A percentile compares a stretch with the other conserved stretches of the same genome.
These are phyloP conservation scores for Trypanosoma platydactyli DNA, from an alignment of 208 protist genomes.

Conservation along the genomic window DNA sequence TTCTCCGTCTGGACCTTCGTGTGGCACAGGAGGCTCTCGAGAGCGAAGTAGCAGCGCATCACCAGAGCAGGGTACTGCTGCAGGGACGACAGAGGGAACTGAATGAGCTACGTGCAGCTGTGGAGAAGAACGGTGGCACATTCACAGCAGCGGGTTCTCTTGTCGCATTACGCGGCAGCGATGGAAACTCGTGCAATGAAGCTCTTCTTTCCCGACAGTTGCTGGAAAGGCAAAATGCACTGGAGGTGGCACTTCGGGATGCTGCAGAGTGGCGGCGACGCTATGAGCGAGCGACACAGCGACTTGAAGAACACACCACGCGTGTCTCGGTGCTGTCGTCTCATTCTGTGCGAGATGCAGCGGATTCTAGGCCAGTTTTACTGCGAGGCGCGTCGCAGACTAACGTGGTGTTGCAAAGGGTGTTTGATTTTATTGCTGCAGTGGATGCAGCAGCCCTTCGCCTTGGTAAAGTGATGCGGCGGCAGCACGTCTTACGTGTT, in stretches of 20 bases:
- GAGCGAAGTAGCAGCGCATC: conserved; percentile 48
- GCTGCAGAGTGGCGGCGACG: conserved; percentile 46
- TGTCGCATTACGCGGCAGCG: conserved; percentile 22
- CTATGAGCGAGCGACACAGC: conserved; percentile 43
- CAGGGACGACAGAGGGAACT: conserved; percentile 25
- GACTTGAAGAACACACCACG: conserved; percentile 45
- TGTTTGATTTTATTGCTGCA: conserved; percentile 11
- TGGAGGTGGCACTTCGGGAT: conserved; percentile 48
- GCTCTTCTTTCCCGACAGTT: conserved; percentile 30
- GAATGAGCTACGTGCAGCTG: conserved; percentile 16
- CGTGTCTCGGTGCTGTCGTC: conserved; percentile 27
- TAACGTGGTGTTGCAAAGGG: conserved; percentile 13
- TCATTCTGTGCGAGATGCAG: conserved; percentile 5
- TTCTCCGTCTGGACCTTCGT: conserved; percentile 29
- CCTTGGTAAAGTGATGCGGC: conserved; percentile 33
- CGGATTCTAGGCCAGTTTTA: conserved; percentile 3
- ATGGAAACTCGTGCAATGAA: conserved; percentile 30
- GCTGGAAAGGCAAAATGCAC: conserved; percentile 44
- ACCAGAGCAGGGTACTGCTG: conserved; percentile 36
- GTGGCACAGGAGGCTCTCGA: conserved; percentile 47
- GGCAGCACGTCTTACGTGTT: conserved; percentile 40
- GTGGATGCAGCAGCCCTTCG: conserved; percentile 39
- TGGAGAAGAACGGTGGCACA: conserved; percentile 24
- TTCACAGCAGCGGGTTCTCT: conserved; percentile 19
- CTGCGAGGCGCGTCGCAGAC: conserved; percentile 16